Evolutionary conservation across 1,139 yeast species (phyloP).

Genomic region (Suhomyces anneliseae): DNA sequence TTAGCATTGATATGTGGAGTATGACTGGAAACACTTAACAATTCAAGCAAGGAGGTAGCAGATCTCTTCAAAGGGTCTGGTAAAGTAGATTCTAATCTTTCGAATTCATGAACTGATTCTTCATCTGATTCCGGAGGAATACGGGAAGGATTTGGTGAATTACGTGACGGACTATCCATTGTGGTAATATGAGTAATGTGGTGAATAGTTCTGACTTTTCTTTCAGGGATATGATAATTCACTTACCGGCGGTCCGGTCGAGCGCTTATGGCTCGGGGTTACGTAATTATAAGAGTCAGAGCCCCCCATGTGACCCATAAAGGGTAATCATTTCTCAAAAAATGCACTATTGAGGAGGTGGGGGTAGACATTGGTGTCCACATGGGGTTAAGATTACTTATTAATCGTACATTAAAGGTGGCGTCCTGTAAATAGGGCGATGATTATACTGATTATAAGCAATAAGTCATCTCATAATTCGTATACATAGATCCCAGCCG

Average conservation of each 20-base stretch:
- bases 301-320: no score
- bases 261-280: neutral
- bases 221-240: no score
- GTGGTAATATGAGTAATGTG: neutral
- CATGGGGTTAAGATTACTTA: no score
- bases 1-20: conserved; percentile 8
- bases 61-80: conserved; percentile 46
- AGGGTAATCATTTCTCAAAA: no score
- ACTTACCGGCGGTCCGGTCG: neutral
- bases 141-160: conserved; percentile 9
- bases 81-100: conserved; percentile 44
- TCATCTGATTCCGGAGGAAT: conserved; percentile 21
- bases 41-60: conserved; percentile 42
- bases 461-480: no score
- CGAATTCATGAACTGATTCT: conserved; percentile 37
- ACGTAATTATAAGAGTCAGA: neutral
- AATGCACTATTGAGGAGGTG: no score
- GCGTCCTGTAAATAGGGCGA: no score
- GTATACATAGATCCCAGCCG: no score
- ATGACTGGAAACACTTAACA: conserved; percentile 12
- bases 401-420: no score
- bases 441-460: no score
- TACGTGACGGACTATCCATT: conserved; percentile 2
- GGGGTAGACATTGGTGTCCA: no score
- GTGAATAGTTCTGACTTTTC: no score